phyloP scores from a whole-genome alignment of 129 eudicot species.

The Flaveria trinervia region DNA sequence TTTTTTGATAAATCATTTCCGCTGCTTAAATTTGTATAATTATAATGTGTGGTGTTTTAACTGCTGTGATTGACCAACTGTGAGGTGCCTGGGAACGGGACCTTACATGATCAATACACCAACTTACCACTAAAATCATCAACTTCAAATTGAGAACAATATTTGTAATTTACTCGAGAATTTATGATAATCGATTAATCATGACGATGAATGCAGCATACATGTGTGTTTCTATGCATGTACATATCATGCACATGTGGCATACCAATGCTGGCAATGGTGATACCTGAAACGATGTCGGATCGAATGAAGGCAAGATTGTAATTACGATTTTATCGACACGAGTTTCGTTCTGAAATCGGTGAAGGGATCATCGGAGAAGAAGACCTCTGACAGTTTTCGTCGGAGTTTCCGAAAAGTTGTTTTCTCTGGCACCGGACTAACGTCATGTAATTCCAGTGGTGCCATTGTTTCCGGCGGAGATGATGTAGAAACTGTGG shows the following conservation, averaged over 20 bases:
- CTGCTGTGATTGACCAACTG: no score
- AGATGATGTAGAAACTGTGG: conserved; percentile 15
- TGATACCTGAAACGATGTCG: conserved; percentile 49
- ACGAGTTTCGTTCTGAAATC: conserved; percentile 33
- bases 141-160: no score
- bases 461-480: background rate
- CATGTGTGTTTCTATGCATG: background rate
- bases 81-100: no score
- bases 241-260: conserved; percentile 40
- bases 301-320: conserved; percentile 30
- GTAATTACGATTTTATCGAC: conserved; percentile 33
- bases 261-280: conserved; percentile 53
- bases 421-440: conserved; percentile 22
- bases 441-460: conserved; percentile 1
- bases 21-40: no score
- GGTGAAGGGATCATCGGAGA: conserved; percentile 44
- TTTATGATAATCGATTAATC: no score
- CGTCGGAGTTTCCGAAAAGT: conserved; percentile 28
- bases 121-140: no score
- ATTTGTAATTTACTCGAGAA: no score
- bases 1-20: no score
- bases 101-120: no score
- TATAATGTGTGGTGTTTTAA: no score
- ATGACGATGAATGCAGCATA: background rate
- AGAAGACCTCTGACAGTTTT: conserved; percentile 33